Conservation (phyloP, 495 filamentous ascomycete species). For the Articulospora tetracladia region DNA sequence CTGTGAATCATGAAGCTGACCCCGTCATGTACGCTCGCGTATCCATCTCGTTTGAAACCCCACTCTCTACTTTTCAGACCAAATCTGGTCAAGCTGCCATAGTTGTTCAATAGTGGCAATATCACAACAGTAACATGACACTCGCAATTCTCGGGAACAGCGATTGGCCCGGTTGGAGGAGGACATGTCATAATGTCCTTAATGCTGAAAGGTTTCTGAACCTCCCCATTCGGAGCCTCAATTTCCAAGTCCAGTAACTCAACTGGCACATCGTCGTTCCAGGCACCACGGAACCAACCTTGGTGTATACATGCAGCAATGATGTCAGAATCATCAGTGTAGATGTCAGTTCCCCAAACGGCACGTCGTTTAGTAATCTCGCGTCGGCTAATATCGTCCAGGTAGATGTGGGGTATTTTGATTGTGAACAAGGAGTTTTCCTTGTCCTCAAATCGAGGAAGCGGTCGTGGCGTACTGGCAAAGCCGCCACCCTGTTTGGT, state of each 20-base stretch:
- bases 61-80: constrained; percentile 79
- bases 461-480: constrained; percentile 65
- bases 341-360: constrained; percentile 89
- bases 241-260: constrained; percentile 58
- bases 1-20: constrained; percentile 80
- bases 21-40: constrained; percentile 71
- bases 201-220: constrained; percentile 13
- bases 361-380: constrained; percentile 76
- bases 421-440: constrained; percentile 90
- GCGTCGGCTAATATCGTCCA: constrained; percentile 62
- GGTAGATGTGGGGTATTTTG: constrained; percentile 75
- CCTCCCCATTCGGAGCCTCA: constrained; percentile 24
- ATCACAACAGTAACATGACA: constrained; percentile 81
- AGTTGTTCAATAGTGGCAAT: constrained; percentile 72
- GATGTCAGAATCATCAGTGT: constrained; percentile 93
- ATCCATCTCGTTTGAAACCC: constrained; percentile 70
- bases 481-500: constrained; percentile 39
- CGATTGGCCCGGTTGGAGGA: constrained; percentile 25
- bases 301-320: constrained; percentile 91
- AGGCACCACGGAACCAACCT: constrained; percentile 87
- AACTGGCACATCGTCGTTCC: constrained; percentile 67
- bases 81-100: constrained; percentile 66
- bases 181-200: constrained; percentile 16
- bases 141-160: constrained; percentile 58
- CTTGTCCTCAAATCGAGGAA: constrained; percentile 75